Base-by-base conservation (phyloP, 139 green algal genomes). In the Chlorella sp. region DNA sequence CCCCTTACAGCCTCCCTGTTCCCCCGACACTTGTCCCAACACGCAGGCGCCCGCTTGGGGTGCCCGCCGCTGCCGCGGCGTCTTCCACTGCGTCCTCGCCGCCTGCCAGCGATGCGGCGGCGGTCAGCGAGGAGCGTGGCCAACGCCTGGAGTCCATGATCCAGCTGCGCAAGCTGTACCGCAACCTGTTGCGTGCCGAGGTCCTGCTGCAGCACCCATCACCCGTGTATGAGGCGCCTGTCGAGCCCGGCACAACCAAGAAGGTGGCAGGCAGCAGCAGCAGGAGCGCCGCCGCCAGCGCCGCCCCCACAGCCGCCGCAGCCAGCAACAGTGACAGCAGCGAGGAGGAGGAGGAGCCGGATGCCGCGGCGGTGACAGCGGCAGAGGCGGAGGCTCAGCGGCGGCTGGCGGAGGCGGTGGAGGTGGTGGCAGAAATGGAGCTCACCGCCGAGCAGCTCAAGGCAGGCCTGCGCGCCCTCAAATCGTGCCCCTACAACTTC, bases 391-490 rank as follows among this genome's bases (percentile, higher is more conserved):
- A 92, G 77, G 87, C 91, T 37, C 66, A 86, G 76, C 71, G 91
- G 81, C 40, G 61, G 0, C 69, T 92, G 57, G 91, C 95, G 61
- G 89, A 91, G 37, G 95, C 96, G 37, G 85, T 98, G 34, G 95
- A 96, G 76, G 48, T 94, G 22, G 93, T 97, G 48, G 95, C 95
- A 16, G 96, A 98, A 82, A 97, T 98, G 94, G 91, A 95, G 91
- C 93, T 98, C 40, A 97, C 96, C 14, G 91, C 95, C 34, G 96
- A 98, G 66, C 94, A 97, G 91, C 89, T 98, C 60, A 96, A 96
- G 94, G 95, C 96, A 53, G 91, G 91, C 0, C 81, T 97, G 69
- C 91, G 94, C 28, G 61, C 92, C 9, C 92, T 97, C 22, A 89
- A 92, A 2, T 21, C 86, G 1, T 69, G 66, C 34, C 60, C 85